A percentile compares a stretch with the other conserved stretches of the same genome.
Evolutionary conservation across 208 protist species (phyloP).

Genomic region (Wallacemonas sp.): DNA sequence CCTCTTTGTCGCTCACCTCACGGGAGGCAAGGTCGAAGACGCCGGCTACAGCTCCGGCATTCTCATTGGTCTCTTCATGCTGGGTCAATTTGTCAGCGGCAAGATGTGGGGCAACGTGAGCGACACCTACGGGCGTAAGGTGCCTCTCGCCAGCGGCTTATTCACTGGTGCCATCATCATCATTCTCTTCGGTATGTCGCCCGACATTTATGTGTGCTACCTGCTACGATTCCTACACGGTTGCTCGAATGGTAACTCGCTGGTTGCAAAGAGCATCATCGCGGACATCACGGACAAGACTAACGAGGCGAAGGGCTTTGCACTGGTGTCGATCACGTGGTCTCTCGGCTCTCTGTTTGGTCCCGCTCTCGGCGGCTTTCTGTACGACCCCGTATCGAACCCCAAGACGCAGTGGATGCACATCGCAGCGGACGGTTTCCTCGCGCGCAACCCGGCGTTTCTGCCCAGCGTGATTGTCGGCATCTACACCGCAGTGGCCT

Average conservation of each 20-base stretch:
- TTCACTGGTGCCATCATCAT: constrained; percentile 30
- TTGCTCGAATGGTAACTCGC: constrained; percentile 65
- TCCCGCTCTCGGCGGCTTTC: constrained; percentile 61
- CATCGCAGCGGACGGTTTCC: constrained; percentile 41
- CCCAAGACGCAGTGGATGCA: constrained; percentile 30
- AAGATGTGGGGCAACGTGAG: constrained; percentile 49
- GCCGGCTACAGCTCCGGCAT: constrained; percentile 43
- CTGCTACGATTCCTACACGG: constrained; percentile 72
- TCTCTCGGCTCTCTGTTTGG: constrained; percentile 61
- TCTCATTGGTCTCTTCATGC: constrained; percentile 47
- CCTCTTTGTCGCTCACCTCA: constrained; percentile 37
- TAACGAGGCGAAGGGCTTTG: constrained; percentile 89
- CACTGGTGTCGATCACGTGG: constrained; percentile 94
- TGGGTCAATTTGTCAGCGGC: constrained; percentile 44
- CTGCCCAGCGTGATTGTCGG: constrained; percentile 47
- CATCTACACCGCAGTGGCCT: constrained; percentile 39
- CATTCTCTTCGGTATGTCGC: constrained; percentile 46
- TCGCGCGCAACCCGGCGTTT: constrained; percentile 48
- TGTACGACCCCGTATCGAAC: constrained; percentile 66
- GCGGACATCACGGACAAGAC: constrained; percentile 74
- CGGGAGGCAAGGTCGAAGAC: constrained; percentile 24
- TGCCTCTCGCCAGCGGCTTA: constrained; percentile 34
- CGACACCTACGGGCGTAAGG: constrained; percentile 45
- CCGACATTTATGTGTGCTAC: constrained; percentile 43
- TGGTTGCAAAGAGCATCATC: constrained; percentile 72